A percentile compares a stretch with the other conserved stretches of the same genome.
Conservation (phyloP, 2,329 filamentous ascomycete species). For the Talaromyces amestolkiae region DNA sequence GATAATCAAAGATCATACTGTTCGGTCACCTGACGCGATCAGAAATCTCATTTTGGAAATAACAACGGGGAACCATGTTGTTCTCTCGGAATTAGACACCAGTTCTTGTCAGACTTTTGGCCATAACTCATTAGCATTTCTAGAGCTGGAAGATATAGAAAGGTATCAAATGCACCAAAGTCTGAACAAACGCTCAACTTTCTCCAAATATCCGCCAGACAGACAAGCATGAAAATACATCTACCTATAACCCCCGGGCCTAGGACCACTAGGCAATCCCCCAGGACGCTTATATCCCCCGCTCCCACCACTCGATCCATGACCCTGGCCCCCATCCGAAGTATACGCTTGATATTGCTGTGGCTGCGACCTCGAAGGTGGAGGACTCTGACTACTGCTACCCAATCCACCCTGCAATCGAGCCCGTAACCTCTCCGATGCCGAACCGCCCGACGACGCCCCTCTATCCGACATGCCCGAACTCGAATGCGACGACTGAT, state of each 20-base stretch:
- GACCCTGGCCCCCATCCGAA: not conserved
- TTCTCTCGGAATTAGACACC: not conserved
- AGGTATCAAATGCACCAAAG: not conserved
- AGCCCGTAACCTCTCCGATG: conserved; percentile 79
- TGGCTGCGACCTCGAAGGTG: conserved; percentile 12
- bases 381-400: conserved; percentile 33
- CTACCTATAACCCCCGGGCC: conserved; percentile 7
- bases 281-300: conserved; percentile 12
- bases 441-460: conserved; percentile 48
- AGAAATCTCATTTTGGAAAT: too few relatives aligned
- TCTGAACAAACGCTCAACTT: not conserved
- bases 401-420: conserved; percentile 66
- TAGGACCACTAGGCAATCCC: conserved; percentile 6
- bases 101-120: not conserved
- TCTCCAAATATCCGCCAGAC: not conserved
- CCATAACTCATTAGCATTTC: not conserved
- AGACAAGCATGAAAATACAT: not conserved
- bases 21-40: too few relatives aligned
- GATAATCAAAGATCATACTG: too few relatives aligned
- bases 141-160: not conserved
- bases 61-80: not conserved
- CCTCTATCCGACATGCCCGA: conserved; percentile 35
- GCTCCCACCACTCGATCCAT: conserved; percentile 2
- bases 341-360: conserved; percentile 14
- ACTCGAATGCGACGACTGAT: conserved; percentile 57